phyloP scores from a whole-genome alignment of 306 rosid genomes.

The Sphenostylis stenocarpa region DNA sequence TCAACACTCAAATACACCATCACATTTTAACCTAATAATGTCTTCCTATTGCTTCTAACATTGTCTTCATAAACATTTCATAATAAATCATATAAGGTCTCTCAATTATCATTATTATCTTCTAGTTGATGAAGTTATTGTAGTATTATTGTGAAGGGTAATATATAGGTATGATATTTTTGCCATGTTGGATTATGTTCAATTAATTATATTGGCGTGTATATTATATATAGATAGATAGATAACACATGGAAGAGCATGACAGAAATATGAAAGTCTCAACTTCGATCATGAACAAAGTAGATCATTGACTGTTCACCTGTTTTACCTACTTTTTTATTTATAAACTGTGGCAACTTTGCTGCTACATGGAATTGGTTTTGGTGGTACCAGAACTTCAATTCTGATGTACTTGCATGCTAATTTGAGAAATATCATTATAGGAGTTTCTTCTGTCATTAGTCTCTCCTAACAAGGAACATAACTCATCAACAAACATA shows the following conservation, averaged over 20 bases:
- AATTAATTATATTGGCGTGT: background rate
- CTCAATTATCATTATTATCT: background rate
- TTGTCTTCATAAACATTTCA: background rate
- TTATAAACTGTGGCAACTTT: conserved; percentile 20
- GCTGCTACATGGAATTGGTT: conserved; percentile 36
- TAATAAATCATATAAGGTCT: background rate
- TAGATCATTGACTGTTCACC: conserved; percentile 62
- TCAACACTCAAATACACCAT: background rate
- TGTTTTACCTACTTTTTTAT: conserved; percentile 59
- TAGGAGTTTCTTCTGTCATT: conserved; percentile 33
- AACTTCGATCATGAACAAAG: conserved; percentile 38
- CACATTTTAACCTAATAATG: background rate
- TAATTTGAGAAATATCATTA: background rate
- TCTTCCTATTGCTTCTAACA: conserved; percentile 4
- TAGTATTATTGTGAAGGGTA: background rate
- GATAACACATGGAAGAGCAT: conserved; percentile 7
- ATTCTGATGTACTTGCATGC: conserved; percentile 38
- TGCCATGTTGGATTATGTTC: background rate
- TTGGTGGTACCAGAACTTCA: conserved; percentile 51
- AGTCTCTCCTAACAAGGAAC: conserved; percentile 52
- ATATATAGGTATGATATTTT: background rate
- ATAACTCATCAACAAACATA: conserved; percentile 56
- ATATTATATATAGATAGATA: background rate
- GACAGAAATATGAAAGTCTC: conserved; percentile 24
- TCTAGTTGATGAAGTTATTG: background rate